These are phyloP conservation scores for Geotrichum klebahnii DNA, from an alignment of 1,139 yeast species.

Conservation along the genomic window DNA sequence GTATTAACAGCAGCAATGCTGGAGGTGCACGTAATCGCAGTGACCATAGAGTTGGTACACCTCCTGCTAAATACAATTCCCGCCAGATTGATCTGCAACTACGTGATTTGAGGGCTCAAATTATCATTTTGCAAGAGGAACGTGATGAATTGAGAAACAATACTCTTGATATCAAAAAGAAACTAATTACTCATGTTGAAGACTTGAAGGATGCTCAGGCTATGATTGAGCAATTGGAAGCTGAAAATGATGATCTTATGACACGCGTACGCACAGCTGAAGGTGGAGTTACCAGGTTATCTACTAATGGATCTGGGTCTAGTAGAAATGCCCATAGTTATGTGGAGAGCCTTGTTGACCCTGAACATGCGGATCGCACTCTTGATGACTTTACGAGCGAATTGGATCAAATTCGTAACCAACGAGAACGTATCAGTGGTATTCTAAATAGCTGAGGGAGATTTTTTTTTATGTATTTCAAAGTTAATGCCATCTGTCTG, in stretches of 20 bases:
- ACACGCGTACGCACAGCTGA: slow-evolving; percentile 22
- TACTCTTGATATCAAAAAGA: slow-evolving; percentile 37
- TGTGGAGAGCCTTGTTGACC: slow-evolving; percentile 21
- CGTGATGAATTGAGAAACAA: slow-evolving; percentile 68
- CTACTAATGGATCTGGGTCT: neutral
- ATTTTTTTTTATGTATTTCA: slow-evolving; percentile 8
- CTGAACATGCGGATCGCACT: slow-evolving; percentile 30
- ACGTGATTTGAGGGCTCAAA: slow-evolving; percentile 79
- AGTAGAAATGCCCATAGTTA: neutral
- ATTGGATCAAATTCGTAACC: slow-evolving; percentile 29
- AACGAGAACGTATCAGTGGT: slow-evolving; percentile 28
- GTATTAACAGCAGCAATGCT: slow-evolving; percentile 17
- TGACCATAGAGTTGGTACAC: slow-evolving; percentile 24
- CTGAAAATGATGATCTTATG: slow-evolving; percentile 23
- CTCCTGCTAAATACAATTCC: slow-evolving; percentile 49
- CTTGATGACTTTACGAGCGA: slow-evolving; percentile 29
- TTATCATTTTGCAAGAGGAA: slow-evolving; percentile 75
- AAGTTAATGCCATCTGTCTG: neutral
- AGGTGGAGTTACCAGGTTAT: slow-evolving; percentile 10
- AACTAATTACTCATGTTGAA: slow-evolving; percentile 34
- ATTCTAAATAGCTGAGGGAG: slow-evolving; percentile 15
- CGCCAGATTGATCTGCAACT: slow-evolving; percentile 75
- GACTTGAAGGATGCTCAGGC: slow-evolving; percentile 32
- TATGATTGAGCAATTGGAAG: slow-evolving; percentile 25
- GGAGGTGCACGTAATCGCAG: slow-evolving; percentile 18